Evolutionary conservation across 2,329 filamentous ascomycete genomes (phyloP).

Genomic region (Colletotrichum sp.): DNA sequence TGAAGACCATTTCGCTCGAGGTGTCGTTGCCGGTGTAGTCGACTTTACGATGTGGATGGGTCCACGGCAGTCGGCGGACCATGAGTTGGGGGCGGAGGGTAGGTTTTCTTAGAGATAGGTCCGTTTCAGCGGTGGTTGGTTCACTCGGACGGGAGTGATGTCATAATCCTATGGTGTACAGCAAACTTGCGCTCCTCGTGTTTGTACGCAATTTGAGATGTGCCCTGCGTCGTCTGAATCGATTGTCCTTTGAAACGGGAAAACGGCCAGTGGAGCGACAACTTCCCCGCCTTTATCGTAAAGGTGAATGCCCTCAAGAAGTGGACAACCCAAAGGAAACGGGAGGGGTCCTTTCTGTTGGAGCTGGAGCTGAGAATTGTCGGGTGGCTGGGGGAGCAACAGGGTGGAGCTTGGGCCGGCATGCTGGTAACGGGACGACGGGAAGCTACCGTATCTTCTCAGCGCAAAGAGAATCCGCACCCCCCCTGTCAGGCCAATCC

Average conservation of each 20-base stretch:
- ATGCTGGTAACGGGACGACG: background rate
- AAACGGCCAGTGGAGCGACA: background rate
- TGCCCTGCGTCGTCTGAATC: background rate
- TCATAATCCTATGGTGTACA: background rate
- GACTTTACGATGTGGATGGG: conserved; percentile 15
- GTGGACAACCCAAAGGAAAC: background rate
- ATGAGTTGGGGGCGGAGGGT: background rate
- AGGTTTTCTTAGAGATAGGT: background rate
- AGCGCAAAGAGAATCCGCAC: no score
- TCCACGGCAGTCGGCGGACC: conserved; percentile 19
- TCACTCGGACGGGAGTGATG: background rate
- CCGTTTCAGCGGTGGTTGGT: background rate
- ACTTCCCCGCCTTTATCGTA: background rate
- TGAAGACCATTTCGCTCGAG: background rate
- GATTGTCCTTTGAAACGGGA: background rate
- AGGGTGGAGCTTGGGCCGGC: background rate
- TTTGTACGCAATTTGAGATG: background rate
- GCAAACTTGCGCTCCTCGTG: background rate
- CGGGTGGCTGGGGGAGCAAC: background rate
- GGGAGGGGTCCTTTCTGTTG: background rate
- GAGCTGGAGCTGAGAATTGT: background rate
- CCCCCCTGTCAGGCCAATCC: no score
- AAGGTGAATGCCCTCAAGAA: background rate
- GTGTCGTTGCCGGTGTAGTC: background rate
- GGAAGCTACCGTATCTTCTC: no score